Conservation (phyloP, 1,284 basidiomycete species). For the Polyporus tsugae region DNA sequence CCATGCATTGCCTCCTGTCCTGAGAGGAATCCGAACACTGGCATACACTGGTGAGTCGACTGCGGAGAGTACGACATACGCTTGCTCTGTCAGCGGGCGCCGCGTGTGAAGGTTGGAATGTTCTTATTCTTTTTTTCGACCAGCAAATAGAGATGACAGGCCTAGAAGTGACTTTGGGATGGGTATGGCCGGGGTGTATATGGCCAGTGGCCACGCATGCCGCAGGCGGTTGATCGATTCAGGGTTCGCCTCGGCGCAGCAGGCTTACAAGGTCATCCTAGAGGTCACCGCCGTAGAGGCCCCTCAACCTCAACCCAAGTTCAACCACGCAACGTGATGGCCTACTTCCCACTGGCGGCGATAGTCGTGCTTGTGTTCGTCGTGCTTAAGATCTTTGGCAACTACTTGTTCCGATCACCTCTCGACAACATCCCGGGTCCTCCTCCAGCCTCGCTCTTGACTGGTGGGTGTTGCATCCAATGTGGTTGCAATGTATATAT, state of each 20-base stretch:
- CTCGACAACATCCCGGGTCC: slow-evolving; percentile 1
- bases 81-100: no score
- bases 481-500: not conserved
- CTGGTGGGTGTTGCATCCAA: not conserved
- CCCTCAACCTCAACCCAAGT: not conserved
- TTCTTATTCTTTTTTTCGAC: not conserved
- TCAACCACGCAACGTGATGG: not conserved
- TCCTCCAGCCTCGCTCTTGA: not conserved
- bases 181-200: no score
- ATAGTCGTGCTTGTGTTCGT: not conserved
- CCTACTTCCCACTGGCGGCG: not conserved
- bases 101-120: not conserved
- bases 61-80: no score
- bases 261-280: not conserved
- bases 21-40: not conserved
- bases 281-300: no score
- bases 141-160: no score
- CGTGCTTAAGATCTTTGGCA: not conserved
- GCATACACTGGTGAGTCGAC: not conserved
- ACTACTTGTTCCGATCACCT: not conserved
- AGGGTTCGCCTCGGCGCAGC: not conserved
- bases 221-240: not conserved
- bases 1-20: no score
- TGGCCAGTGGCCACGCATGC: no score
- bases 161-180: no score